Conservation (phyloP, 192 early-diverging fungal species). For the Coemansia asiatica region DNA sequence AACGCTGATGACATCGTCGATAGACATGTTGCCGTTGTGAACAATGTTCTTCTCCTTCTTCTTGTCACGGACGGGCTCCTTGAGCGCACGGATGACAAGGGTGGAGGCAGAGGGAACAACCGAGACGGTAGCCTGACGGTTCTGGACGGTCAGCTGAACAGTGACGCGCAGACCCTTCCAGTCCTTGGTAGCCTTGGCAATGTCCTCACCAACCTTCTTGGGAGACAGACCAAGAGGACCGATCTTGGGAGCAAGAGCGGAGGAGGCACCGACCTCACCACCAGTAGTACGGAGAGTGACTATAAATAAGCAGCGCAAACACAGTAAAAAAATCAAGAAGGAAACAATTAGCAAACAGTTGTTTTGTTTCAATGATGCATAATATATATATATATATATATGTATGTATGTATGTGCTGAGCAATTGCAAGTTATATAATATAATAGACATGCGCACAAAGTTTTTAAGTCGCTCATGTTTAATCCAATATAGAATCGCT, state of each 20-base stretch:
- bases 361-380: background rate
- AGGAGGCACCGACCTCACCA: conserved; percentile 97
- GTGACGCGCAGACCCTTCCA: conserved; percentile 99
- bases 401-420: no score
- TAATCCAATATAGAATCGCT: no score
- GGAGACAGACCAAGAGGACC: conserved; percentile 99
- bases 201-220: conserved; percentile 99
- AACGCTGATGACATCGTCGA: conserved; percentile 93
- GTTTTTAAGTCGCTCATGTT: no score
- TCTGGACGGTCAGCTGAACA: conserved; percentile 97
- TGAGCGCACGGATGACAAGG: conserved; percentile 94
- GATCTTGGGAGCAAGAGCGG: conserved; percentile 98
- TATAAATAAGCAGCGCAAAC: conserved; percentile 9
- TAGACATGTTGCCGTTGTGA: conserved; percentile 93
- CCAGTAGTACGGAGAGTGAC: conserved; percentile 96
- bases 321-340: background rate
- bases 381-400: background rate
- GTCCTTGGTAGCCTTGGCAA: conserved; percentile 98
- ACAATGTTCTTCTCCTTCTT: conserved; percentile 99
- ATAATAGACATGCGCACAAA: no score
- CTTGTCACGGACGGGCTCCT: conserved; percentile 94
- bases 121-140: conserved; percentile 97
- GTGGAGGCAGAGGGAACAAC: conserved; percentile 96
- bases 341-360: background rate
- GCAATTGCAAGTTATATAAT: no score